These are phyloP conservation scores for Onygenales sp. DNA, from an alignment of 2,329 filamentous ascomycete genomes.

Conservation along the genomic window DNA sequence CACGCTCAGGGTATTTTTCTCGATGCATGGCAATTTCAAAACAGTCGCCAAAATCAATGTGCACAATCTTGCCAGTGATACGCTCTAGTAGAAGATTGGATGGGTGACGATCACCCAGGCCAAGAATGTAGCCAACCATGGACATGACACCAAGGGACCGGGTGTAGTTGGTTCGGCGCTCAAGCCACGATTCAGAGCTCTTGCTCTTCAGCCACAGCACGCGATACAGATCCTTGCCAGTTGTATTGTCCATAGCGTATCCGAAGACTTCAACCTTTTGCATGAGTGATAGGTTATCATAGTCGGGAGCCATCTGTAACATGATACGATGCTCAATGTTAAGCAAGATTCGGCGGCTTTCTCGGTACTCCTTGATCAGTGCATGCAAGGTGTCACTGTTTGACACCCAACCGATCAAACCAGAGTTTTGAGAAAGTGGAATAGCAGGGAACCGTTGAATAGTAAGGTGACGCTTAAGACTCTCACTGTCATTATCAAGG, in stretches of 20 bases:
- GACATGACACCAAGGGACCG: constrained; percentile 97
- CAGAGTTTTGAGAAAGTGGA: constrained; percentile 90
- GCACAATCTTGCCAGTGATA: constrained; percentile 90
- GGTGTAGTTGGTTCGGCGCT: constrained; percentile 96
- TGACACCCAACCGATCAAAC: constrained; percentile 89
- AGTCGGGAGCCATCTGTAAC: constrained; percentile 99
- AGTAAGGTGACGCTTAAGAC: constrained; percentile 91
- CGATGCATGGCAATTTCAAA: constrained; percentile 99
- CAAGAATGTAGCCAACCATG: constrained; percentile 99
- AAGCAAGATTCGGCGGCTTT: constrained; percentile 90
- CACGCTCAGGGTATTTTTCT: constrained; percentile 95
- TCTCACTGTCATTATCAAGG: constrained; percentile 85
- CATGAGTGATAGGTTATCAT: constrained; percentile 97
- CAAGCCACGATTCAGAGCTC: constrained; percentile 94
- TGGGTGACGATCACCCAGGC: constrained; percentile 90
- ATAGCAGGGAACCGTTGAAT: constrained; percentile 97
- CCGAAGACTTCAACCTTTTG: constrained; percentile 99
- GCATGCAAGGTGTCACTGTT: constrained; percentile 97
- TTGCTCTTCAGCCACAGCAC: constrained; percentile 99
- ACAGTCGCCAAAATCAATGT: constrained; percentile 98
- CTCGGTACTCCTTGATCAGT: constrained; percentile 92
- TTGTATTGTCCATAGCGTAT: constrained; percentile 98
- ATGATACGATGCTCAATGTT: constrained; percentile 99
- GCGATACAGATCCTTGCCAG: constrained; percentile 93
- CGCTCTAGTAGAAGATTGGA: constrained; percentile 97